These are phyloP conservation scores for Sindora glabra DNA, from an alignment of 306 rosid species.

Conservation along the genomic window DNA sequence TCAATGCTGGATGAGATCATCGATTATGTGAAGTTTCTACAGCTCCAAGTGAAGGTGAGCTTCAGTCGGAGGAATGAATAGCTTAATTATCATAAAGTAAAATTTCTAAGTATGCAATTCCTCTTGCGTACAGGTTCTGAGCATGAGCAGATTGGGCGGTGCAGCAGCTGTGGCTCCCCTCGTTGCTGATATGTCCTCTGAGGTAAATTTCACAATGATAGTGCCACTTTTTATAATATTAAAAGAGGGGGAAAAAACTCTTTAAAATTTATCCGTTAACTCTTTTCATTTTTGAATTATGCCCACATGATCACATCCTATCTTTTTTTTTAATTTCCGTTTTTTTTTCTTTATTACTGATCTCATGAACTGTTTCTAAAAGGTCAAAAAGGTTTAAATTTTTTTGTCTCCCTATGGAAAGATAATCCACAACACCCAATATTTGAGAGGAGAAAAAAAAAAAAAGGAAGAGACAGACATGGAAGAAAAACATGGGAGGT, in stretches of 20 bases:
- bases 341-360: too few species aligned
- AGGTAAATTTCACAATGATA: slow-evolving; percentile 29
- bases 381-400: too few species aligned
- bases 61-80: neutral
- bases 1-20: slow-evolving; percentile 99
- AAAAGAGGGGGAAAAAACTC: too few species aligned
- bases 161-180: slow-evolving; percentile 90
- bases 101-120: neutral
- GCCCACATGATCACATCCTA: too few species aligned
- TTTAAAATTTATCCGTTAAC: too few species aligned
- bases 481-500: neutral
- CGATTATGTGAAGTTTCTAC: slow-evolving; percentile 91
- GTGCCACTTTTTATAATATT: neutral
- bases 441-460: too few species aligned
- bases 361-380: too few species aligned
- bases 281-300: too few species aligned
- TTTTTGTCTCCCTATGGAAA: too few species aligned
- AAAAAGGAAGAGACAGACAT: neutral
- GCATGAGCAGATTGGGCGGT: slow-evolving; percentile 99
- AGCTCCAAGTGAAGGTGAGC: slow-evolving; percentile 92
- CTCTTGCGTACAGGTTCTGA: slow-evolving; percentile 54
- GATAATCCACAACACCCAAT: too few species aligned
- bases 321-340: too few species aligned
- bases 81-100: neutral
- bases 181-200: slow-evolving; percentile 70